phyloP scores from a whole-genome alignment of 2,329 filamentous ascomycete species.

The Penicillium polonicum region DNA sequence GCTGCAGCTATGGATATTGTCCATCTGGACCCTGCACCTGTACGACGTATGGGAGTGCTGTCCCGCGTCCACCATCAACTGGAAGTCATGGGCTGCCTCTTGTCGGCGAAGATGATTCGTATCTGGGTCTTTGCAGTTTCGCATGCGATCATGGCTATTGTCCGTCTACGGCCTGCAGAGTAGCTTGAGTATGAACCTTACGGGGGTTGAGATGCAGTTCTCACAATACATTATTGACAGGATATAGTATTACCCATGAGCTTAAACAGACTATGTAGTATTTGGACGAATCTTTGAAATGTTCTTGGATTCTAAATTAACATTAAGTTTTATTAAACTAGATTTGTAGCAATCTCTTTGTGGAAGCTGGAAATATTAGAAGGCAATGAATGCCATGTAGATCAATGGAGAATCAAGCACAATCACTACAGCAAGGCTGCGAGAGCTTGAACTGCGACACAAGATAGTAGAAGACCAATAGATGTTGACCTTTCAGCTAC shows the following conservation, averaged over 20 bases:
- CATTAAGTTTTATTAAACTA: neutral
- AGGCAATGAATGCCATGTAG: neutral
- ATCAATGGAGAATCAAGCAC: no score
- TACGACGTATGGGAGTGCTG: constrained; percentile 23
- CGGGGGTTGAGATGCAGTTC: neutral
- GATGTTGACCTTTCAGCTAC: neutral
- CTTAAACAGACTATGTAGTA: neutral
- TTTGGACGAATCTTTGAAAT: fast-evolving
- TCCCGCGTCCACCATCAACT: constrained; percentile 25
- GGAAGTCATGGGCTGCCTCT: constrained; percentile 24
- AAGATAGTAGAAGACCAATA: neutral
- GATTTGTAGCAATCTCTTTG: neutral
- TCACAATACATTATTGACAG: no score
- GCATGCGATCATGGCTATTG: constrained; percentile 51
- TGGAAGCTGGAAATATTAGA: neutral
- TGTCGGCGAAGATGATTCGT: constrained; percentile 32
- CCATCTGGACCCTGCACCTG: constrained; percentile 34
- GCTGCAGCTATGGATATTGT: constrained; percentile 34
- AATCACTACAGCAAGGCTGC: neutral
- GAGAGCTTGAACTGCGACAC: neutral
- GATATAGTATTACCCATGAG: no score
- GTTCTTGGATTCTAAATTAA: neutral
- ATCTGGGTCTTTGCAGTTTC: constrained; percentile 49
- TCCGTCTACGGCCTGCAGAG: constrained; percentile 32
- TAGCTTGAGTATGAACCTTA: neutral